Evolutionary conservation across 179 eudicot species (phyloP).

Genomic region (Nepenthes alata): DNA sequence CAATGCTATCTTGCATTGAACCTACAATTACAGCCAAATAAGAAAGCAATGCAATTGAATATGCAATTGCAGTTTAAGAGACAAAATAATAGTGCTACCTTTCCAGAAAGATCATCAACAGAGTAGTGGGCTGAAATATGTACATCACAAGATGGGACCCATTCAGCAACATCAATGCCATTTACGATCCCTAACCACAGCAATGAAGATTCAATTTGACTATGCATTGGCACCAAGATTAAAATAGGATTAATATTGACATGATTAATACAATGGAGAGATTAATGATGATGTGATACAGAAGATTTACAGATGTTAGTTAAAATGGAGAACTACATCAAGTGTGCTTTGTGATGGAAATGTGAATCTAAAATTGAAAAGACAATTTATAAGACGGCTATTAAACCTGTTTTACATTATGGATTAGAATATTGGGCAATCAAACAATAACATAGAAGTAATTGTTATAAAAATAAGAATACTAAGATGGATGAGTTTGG

Average conservation of each 20-base stretch:
- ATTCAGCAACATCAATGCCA: constrained; percentile 63
- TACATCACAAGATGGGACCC: constrained; percentile 73
- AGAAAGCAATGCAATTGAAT: neutral
- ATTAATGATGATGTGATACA: too few relatives aligned
- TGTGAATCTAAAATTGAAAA: too few relatives aligned
- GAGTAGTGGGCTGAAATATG: constrained; percentile 65
- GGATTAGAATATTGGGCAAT: too few relatives aligned
- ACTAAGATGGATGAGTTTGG: too few relatives aligned
- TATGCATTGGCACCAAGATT: constrained; percentile 1
- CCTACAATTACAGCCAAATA: constrained; percentile 28
- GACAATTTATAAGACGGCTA: too few relatives aligned
- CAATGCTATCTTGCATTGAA: constrained; percentile 60
- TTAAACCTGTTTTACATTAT: too few relatives aligned
- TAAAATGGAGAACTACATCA: too few relatives aligned
- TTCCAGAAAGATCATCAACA: constrained; percentile 76
- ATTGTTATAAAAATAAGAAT: too few relatives aligned
- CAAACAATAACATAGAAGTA: too few relatives aligned
- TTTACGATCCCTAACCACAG: constrained; percentile 64
- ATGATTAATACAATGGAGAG: neutral
- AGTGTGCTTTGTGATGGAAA: too few relatives aligned
- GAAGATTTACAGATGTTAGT: too few relatives aligned
- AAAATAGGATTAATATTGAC: neutral
- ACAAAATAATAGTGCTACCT: constrained; percentile 28
- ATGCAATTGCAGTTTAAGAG: neutral
- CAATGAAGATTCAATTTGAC: neutral